phyloP scores from a whole-genome alignment of 768 basidiomycete species.

The Naematelia aurantialba region DNA sequence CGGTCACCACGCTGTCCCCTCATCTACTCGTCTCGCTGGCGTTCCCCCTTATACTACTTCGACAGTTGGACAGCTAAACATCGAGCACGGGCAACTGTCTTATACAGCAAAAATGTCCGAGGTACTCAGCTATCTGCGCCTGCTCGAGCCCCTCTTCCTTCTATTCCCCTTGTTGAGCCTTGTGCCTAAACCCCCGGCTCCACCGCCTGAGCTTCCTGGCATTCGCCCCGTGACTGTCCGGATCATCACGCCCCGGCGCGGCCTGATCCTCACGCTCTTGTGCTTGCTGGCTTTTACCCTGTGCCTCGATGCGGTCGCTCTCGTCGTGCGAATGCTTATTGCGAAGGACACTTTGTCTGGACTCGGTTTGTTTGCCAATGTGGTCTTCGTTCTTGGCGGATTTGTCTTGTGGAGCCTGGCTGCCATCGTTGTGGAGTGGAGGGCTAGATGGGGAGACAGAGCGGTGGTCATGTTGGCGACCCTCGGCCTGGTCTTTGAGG shows the following conservation, averaged over 20 bases:
- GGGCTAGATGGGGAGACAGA: slow-evolving; percentile 30
- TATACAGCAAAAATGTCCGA: no score
- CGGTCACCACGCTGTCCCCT: no score
- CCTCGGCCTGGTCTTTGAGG: slow-evolving; percentile 28
- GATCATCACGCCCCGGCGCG: slow-evolving; percentile 67
- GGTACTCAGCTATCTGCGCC: slow-evolving; percentile 30
- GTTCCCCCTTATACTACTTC: no score
- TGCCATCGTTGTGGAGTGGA: slow-evolving; percentile 29
- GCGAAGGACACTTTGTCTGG: slow-evolving; percentile 34
- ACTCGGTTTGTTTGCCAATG: slow-evolving; percentile 12
- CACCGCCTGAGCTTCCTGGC: slow-evolving; percentile 23
- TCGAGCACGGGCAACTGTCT: no score
- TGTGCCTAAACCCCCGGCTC: slow-evolving; percentile 15
- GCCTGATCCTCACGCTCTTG: slow-evolving; percentile 67
- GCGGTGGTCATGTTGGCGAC: slow-evolving; percentile 23
- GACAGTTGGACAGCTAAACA: no score
- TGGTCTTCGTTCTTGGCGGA: slow-evolving; percentile 35
- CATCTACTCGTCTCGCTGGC: no score
- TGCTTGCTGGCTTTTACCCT: slow-evolving; percentile 69
- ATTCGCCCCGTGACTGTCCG: slow-evolving; percentile 53
- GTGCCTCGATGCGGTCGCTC: slow-evolving; percentile 70
- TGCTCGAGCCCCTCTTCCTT: slow-evolving; percentile 34
- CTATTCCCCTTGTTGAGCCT: slow-evolving; percentile 27
- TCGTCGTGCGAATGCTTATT: slow-evolving; percentile 62
- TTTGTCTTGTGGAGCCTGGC: slow-evolving; percentile 32